Conservation (phyloP, 352 stramenopile genomes). For the Phytopythium boreale region DNA sequence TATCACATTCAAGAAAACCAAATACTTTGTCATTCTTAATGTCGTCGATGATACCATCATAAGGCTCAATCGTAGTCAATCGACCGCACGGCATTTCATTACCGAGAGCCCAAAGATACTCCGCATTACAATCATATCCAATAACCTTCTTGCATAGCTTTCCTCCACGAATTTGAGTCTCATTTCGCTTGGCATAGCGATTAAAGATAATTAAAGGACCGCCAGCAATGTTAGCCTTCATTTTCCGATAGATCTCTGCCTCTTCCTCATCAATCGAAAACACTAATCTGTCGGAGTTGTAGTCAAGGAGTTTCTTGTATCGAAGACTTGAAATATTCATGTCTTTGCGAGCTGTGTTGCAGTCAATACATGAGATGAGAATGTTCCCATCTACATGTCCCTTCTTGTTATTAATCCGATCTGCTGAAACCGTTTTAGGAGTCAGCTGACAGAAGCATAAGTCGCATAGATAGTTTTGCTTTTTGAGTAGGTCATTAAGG, state of each 20-base stretch:
- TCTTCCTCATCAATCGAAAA: slow-evolving; percentile 19
- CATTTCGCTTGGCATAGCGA: slow-evolving; percentile 12
- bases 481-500: slow-evolving; percentile 14
- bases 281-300: slow-evolving; percentile 16
- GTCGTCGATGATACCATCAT: slow-evolving; percentile 27
- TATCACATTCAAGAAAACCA: slow-evolving; percentile 39
- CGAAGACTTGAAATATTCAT: slow-evolving; percentile 13
- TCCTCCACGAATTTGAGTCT: slow-evolving; percentile 17
- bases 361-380: slow-evolving; percentile 12
- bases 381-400: slow-evolving; percentile 13
- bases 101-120: slow-evolving; percentile 32
- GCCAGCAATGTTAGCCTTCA: slow-evolving; percentile 22
- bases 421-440: slow-evolving; percentile 18
- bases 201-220: slow-evolving; percentile 23
- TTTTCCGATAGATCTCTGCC: slow-evolving; percentile 16
- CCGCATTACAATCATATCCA: slow-evolving; percentile 24
- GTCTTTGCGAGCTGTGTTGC: slow-evolving; percentile 18
- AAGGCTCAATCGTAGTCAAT: slow-evolving; percentile 15
- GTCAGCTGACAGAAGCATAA: slow-evolving; percentile 17
- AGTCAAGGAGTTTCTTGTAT: slow-evolving; percentile 17
- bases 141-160: slow-evolving; percentile 26
- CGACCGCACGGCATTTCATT: slow-evolving; percentile 28
- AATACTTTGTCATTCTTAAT: slow-evolving; percentile 28
- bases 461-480: slow-evolving; percentile 22
- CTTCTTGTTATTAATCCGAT: slow-evolving; percentile 20